A percentile compares a stretch with the other conserved stretches of the same genome.
phyloP scores from a whole-genome alignment of 192 early-diverging fungal species.

The Mortierella alpina region DNA sequence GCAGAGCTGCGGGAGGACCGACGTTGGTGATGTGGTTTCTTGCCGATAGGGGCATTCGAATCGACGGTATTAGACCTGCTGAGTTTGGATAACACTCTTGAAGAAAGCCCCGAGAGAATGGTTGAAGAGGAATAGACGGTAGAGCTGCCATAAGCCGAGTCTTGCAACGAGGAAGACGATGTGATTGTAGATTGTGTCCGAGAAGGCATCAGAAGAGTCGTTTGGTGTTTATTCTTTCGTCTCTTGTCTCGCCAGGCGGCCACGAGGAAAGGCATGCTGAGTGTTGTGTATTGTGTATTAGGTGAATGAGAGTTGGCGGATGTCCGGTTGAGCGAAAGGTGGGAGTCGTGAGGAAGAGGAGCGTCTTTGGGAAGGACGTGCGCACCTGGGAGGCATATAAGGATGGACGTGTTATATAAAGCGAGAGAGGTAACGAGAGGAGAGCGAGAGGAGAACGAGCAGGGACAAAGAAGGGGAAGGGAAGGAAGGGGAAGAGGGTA shows the following conservation, averaged over 20 bases:
- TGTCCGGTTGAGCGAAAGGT: neutral
- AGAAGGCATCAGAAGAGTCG: neutral
- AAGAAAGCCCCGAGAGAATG: slow-evolving; percentile 3
- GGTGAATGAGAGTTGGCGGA: neutral
- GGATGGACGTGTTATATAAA: neutral
- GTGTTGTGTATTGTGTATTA: neutral
- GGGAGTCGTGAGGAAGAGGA: neutral
- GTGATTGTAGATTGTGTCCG: neutral
- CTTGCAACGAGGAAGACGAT: slow-evolving; percentile 9
- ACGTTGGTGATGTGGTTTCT: neutral
- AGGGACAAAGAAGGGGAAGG: neutral
- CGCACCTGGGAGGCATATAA: no score
- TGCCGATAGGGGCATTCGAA: neutral
- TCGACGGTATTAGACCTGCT: neutral
- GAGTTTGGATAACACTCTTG: neutral
- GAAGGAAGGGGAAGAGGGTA: neutral
- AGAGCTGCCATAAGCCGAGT: slow-evolving; percentile 21
- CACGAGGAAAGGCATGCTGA: slow-evolving; percentile 6
- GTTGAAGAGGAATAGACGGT: slow-evolving; percentile 13
- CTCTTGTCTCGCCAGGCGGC: slow-evolving; percentile 9
- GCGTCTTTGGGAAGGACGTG: no score
- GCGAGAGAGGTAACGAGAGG: slow-evolving; percentile 1
- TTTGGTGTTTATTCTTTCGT: neutral
- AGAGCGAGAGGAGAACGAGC: neutral
- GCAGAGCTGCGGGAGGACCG: neutral